Evolutionary conservation across 169 alveolate species (phyloP).

Genomic region (Eimeria maxima): DNA sequence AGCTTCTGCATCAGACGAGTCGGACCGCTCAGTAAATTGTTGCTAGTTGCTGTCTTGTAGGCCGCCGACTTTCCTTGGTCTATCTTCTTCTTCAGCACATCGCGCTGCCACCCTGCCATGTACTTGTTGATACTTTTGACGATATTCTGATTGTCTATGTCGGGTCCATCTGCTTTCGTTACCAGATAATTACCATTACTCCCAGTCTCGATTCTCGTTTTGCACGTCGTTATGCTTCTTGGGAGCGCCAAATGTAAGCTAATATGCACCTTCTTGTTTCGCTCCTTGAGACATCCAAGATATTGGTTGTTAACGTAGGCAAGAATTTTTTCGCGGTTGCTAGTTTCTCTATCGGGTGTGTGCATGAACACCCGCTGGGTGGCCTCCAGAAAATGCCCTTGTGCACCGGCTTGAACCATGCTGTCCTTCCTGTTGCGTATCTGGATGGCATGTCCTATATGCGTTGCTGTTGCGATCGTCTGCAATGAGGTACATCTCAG

Average conservation of each 20-base stretch:
- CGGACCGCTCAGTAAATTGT: neutral
- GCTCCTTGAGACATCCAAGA: neutral
- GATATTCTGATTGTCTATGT: neutral
- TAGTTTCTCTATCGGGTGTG: conserved; percentile 6
- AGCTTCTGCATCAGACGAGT: neutral
- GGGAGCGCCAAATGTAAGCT: neutral
- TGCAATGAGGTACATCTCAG: neutral
- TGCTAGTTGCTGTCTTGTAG: neutral
- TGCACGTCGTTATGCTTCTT: neutral
- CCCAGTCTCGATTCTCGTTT: conserved; percentile 4
- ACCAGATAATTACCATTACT: neutral
- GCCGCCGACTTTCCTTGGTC: neutral
- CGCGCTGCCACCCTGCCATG: conserved; percentile 2
- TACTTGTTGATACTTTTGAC: neutral
- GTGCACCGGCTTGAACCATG: neutral
- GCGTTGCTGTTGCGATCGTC: conserved; percentile 23
- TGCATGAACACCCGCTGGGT: neutral
- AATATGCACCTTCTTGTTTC: neutral
- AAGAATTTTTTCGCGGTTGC: neutral
- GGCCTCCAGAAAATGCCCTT: neutral
- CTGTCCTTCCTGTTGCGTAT: neutral
- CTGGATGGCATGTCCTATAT: neutral
- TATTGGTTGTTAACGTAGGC: neutral
- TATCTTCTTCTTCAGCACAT: neutral
- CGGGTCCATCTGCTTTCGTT: neutral